A percentile compares a stretch with the other conserved stretches of the same genome.
Conservation (phyloP, 495 filamentous ascomycete genomes). For the Glarea lozoyensis region DNA sequence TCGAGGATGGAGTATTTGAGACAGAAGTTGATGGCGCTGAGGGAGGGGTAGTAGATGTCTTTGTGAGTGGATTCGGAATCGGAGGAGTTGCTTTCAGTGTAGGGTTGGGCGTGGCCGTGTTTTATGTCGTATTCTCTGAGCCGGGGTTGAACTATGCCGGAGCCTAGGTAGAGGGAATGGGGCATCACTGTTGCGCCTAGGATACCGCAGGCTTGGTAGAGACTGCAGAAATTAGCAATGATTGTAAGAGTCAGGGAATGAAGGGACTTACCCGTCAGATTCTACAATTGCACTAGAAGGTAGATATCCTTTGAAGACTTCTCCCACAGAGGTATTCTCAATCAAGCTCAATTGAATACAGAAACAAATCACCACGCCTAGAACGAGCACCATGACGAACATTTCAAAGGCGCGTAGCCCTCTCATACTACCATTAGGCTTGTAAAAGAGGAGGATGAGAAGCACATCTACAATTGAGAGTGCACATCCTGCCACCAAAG, state of each 20-base stretch:
- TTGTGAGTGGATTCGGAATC: conserved; percentile 25
- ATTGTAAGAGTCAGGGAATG: neutral
- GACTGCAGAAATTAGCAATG: conserved; percentile 32
- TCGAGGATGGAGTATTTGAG: conserved; percentile 74
- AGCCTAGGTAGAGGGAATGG: conserved; percentile 83
- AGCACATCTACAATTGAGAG: conserved; percentile 80
- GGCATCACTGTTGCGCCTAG: conserved; percentile 94
- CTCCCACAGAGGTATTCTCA: conserved; percentile 53
- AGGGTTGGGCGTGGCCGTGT: conserved; percentile 48
- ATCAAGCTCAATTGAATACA: conserved; percentile 82
- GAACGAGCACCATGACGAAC: conserved; percentile 69
- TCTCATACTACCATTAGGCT: conserved; percentile 62
- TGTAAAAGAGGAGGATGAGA: conserved; percentile 77
- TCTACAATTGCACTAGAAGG: conserved; percentile 69
- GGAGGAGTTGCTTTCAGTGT: conserved; percentile 23
- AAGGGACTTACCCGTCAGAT: conserved; percentile 43
- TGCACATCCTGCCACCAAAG: conserved; percentile 79
- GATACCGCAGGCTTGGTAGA: conserved; percentile 89
- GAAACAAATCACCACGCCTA: conserved; percentile 85
- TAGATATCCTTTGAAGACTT: conserved; percentile 78
- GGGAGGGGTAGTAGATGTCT: conserved; percentile 63
- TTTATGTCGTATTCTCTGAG: conserved; percentile 68
- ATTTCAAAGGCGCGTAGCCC: conserved; percentile 71
- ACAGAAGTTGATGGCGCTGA: conserved; percentile 68
- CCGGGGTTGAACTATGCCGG: conserved; percentile 75